Conservation (phyloP, 2,329 filamentous ascomycete genomes). For the Malbranchea zuffiana region DNA sequence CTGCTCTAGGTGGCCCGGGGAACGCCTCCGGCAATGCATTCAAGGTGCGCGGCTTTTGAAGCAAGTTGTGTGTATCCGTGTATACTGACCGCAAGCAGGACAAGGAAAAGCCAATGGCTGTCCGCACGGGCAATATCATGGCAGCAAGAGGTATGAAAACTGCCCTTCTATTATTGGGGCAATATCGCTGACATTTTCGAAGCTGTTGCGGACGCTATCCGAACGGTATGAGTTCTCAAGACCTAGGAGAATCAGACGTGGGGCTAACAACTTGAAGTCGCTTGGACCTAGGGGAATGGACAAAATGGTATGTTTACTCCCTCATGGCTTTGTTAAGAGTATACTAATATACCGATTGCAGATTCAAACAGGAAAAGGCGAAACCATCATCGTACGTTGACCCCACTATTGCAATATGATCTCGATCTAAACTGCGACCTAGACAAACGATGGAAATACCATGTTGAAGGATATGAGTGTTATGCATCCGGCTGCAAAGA, state of each 20-base stretch:
- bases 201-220: conserved; percentile 96
- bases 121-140: conserved; percentile 91
- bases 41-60: conserved; percentile 40
- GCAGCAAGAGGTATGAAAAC: conserved; percentile 69
- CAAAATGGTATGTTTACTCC: conserved; percentile 58
- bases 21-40: conserved; percentile 54
- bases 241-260: conserved; percentile 20
- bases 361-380: conserved; percentile 90
- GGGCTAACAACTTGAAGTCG: conserved; percentile 45
- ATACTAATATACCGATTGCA: conserved; percentile 18
- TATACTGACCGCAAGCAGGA: conserved; percentile 42
- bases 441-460: conserved; percentile 96
- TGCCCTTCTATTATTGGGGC: not conserved
- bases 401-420: not conserved
- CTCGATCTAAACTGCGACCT: conserved; percentile 17
- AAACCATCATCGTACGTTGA: conserved; percentile 68
- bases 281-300: conserved; percentile 96
- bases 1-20: conserved; percentile 35
- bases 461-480: conserved; percentile 99
- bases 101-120: conserved; percentile 98
- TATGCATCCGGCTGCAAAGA: conserved; percentile 98
- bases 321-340: not conserved
- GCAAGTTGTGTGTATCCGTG: not conserved
- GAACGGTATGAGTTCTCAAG: conserved; percentile 50
- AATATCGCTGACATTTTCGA: conserved; percentile 21